phyloP scores from a whole-genome alignment of 2,329 filamentous ascomycete genomes.

The Nigrospora oryzae region DNA sequence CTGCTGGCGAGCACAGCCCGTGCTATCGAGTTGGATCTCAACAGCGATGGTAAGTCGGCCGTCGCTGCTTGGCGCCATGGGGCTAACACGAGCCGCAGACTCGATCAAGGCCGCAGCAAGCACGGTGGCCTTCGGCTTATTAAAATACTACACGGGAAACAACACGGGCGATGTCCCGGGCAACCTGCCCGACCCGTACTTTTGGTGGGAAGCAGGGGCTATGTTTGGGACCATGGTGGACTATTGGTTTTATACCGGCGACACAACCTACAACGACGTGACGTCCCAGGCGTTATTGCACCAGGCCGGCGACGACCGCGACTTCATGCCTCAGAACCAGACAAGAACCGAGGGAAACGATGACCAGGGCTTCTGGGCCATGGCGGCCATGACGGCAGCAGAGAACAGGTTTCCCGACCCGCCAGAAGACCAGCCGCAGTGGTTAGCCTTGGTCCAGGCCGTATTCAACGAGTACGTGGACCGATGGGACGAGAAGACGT shows the following conservation, averaged over 20 bases:
- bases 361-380: slow-evolving; percentile 56
- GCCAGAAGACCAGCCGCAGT: slow-evolving; percentile 37
- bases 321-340: slow-evolving; percentile 37
- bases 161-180: slow-evolving; percentile 8
- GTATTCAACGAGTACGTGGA: slow-evolving; percentile 56
- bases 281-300: slow-evolving; percentile 32
- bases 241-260: slow-evolving; percentile 28
- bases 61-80: slow-evolving; percentile 23
- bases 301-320: slow-evolving; percentile 33
- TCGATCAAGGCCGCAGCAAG: slow-evolving; percentile 35
- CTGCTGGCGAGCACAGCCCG: slow-evolving; percentile 17
- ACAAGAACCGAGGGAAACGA: slow-evolving; percentile 38
- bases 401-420: slow-evolving; percentile 53
- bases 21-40: slow-evolving; percentile 22
- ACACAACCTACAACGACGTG: slow-evolving; percentile 38
- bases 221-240: slow-evolving; percentile 8
- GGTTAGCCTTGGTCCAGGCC: slow-evolving; percentile 56
- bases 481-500: slow-evolving; percentile 46
- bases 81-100: slow-evolving; percentile 29
- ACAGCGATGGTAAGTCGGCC: slow-evolving; percentile 20
- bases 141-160: slow-evolving; percentile 21
- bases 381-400: slow-evolving; percentile 53
- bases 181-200: slow-evolving; percentile 7
- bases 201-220: slow-evolving; percentile 7
- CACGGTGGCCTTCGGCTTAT: slow-evolving; percentile 20